Base-by-base conservation (phyloP, 176 grass and related monocot species). In the Aegilops longissima region DNA sequence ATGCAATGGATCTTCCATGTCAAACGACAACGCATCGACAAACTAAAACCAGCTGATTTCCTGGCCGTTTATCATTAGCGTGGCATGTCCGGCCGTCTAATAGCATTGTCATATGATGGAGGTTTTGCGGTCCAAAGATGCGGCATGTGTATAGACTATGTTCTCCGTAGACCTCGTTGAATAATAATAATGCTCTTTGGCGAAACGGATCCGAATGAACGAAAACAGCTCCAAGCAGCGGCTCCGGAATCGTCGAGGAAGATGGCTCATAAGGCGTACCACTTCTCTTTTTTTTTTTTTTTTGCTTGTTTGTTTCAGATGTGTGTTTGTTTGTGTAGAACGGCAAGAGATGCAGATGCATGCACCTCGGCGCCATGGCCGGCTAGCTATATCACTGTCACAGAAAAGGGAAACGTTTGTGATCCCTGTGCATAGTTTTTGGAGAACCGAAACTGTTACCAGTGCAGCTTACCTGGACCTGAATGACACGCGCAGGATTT, bases 1-100 rank as follows among this genome's bases (percentile, higher is more conserved):
- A 72, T 86, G 23, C 77, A 86, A 80, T 80, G 85, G 20, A 73
- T 80, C 27, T 20, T 72, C 36, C 77, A 33, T 42, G 59, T 72
- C 66, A 25, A 23, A 49, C 38, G 27, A 80, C 34, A 42, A 29
- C 4, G 8, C 39, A 18, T 61, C 36, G 36, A 80, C 77, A 49
- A 80, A 49, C 24, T 30, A 10, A 17, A 73, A 86, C 36, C 35
- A 42, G 8, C 66, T 8, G 12, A 5, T 5, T 45, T 66, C 44
- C 21, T 54, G 21, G 9, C 66, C 49, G 3, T 52, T 52, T 58
- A 58, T 20, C 52, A 58, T 0, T 8, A 3, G 6, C 52, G 17
- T 58, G 68, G 59, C 34, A 62, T 66, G 38, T 6, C 38, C 23
- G 38, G 12, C 35, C 44, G 6, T 11, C 49, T 49, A 49, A 14